These are phyloP conservation scores for Podospora comata DNA, from an alignment of 495 filamentous ascomycete species.

Conservation along the genomic window DNA sequence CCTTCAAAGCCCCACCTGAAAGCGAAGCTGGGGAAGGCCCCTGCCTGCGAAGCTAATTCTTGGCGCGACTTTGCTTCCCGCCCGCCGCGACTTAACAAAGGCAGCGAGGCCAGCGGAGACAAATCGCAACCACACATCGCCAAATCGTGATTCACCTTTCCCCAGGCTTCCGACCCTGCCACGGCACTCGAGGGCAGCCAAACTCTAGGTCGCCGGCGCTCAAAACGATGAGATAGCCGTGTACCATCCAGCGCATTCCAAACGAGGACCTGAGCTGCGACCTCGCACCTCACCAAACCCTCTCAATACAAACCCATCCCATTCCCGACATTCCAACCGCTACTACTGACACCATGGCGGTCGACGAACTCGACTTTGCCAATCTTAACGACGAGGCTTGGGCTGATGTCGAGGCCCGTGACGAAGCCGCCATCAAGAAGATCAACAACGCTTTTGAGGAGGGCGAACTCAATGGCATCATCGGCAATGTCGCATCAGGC, in stretches of 20 bases:
- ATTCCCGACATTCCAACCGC: not conserved
- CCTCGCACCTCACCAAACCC: not conserved
- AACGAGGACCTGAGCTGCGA: not conserved
- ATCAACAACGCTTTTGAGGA: slow-evolving; percentile 18
- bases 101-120: not conserved
- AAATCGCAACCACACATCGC: not conserved
- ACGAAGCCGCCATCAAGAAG: slow-evolving; percentile 26
- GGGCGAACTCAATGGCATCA: slow-evolving; percentile 18
- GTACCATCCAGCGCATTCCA: not conserved
- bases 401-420: slow-evolving; percentile 28
- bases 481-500: slow-evolving; percentile 26
- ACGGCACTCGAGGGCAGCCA: not conserved
- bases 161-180: not conserved
- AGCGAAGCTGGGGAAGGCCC: not conserved
- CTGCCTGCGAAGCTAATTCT: not conserved
- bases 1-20: not conserved
- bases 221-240: not conserved
- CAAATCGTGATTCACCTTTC: not conserved
- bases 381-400: slow-evolving; percentile 29
- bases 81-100: not conserved
- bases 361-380: slow-evolving; percentile 22
- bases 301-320: not conserved
- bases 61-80: not conserved
- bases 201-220: not conserved
- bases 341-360: not conserved